phyloP scores from a whole-genome alignment of 108 stramenopile genomes.

The Epithemia pelagica region DNA sequence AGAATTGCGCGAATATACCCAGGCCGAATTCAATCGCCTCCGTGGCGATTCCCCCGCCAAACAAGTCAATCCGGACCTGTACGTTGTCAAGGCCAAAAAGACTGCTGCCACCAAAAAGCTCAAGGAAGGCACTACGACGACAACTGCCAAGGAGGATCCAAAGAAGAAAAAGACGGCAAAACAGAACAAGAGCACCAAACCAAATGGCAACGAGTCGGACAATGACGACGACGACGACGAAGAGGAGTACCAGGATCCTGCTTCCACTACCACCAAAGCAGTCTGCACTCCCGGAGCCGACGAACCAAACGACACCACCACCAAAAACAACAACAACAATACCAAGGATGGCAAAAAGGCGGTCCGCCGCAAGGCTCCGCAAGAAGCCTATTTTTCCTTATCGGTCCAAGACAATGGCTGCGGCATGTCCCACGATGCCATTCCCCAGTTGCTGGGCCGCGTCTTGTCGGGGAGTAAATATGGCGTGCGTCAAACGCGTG shows the following conservation, averaged over 20 bases:
- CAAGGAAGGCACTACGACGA: no score
- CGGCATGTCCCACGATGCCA: constrained; percentile 88
- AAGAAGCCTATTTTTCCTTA: constrained; percentile 81
- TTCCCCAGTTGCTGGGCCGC: constrained; percentile 87
- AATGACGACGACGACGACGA: not conserved
- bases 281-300: no score
- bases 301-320: constrained; percentile 3
- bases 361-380: constrained; percentile 13
- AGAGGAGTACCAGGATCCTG: no score
- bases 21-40: constrained; percentile 81
- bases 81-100: constrained; percentile 24
- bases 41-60: constrained; percentile 24
- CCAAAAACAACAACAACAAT: constrained; percentile 1
- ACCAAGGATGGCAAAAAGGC: constrained; percentile 12
- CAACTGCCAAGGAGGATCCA: not conserved
- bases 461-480: constrained; percentile 93
- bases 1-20: constrained; percentile 79
- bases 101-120: not conserved
- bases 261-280: no score
- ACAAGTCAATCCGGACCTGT: constrained; percentile 24
- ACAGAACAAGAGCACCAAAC: not conserved
- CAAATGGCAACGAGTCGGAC: not conserved
- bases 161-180: not conserved
- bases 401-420: constrained; percentile 92
- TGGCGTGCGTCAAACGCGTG: constrained; percentile 92